Evolutionary conservation across 2,329 filamentous ascomycete genomes (phyloP).

Genomic region (Colletotrichum spaethianum): DNA sequence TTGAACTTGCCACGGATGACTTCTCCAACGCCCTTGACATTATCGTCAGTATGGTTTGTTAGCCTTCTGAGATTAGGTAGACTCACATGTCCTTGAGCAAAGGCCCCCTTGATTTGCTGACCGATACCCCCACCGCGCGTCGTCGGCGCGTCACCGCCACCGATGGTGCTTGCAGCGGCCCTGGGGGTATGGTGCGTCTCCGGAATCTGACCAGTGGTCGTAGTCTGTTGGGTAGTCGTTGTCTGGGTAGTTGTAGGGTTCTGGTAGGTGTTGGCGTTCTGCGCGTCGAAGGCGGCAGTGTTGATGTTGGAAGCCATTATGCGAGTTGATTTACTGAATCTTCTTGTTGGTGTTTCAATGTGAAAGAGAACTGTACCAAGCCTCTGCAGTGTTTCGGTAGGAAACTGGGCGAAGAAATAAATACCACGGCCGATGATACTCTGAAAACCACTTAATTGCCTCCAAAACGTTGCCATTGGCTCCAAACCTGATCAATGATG

Average conservation of each 20-base stretch:
- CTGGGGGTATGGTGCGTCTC: conserved; percentile 2
- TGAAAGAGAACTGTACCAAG: not conserved
- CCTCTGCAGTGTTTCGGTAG: not conserved
- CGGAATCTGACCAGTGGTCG: not conserved
- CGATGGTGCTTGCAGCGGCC: not conserved
- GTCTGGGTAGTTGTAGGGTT: conserved; percentile 6
- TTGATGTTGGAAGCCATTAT: conserved; percentile 30
- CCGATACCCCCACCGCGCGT: conserved; percentile 33
- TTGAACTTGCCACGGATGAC: conserved; percentile 49
- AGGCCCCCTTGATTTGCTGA: conserved; percentile 33
- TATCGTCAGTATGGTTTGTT: no score
- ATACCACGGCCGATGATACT: not conserved
- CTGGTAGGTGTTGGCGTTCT: conserved; percentile 10
- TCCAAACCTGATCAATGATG: conserved; percentile 30
- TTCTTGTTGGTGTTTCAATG: not conserved
- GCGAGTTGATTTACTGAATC: not conserved
- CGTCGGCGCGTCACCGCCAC: conserved; percentile 36
- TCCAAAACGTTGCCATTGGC: not conserved
- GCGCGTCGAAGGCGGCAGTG: conserved; percentile 18
- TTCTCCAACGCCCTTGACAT: conserved; percentile 32
- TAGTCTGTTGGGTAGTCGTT: not conserved
- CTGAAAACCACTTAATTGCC: not conserved
- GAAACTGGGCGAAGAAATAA: not conserved
- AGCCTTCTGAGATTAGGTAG: no score
- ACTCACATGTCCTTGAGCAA: conserved; percentile 41